A percentile compares a stretch with the other conserved stretches of the same genome.
phyloP scores from a whole-genome alignment of 495 filamentous ascomycete genomes.

The Penicillium lagena region DNA sequence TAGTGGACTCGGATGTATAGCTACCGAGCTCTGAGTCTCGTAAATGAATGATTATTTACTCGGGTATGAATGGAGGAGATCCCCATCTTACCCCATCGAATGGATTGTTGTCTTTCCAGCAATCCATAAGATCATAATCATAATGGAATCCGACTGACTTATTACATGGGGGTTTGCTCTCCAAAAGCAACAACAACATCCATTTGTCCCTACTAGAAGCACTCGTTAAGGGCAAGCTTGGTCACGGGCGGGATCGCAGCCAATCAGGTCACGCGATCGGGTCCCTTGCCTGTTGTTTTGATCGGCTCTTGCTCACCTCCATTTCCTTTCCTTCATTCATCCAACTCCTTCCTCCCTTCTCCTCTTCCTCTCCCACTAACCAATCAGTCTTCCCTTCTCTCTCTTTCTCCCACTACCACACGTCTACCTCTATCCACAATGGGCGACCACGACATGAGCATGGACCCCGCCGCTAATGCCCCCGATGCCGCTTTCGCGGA shows the following conservation, averaged over 20 bases:
- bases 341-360: conserved; percentile 7
- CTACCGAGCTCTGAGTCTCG: too few relatives aligned
- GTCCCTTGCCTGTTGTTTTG: conserved; percentile 28
- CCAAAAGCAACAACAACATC: too few relatives aligned
- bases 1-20: too few relatives aligned
- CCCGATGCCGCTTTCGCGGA: conserved; percentile 30
- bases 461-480: conserved; percentile 26
- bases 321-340: background rate
- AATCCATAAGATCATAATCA: too few relatives aligned
- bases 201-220: too few relatives aligned
- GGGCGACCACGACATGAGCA: conserved; percentile 31
- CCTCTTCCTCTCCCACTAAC: background rate
- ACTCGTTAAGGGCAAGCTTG: conserved; percentile 4
- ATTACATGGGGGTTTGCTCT: too few relatives aligned
- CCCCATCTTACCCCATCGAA: too few relatives aligned
- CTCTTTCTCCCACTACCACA: background rate
- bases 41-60: too few relatives aligned
- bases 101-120: too few relatives aligned
- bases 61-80: too few relatives aligned
- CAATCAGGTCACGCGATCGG: conserved; percentile 16
- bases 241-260: conserved; percentile 13
- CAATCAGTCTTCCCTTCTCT: conserved; percentile 1
- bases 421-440: conserved; percentile 19
- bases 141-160: too few relatives aligned
- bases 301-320: conserved; percentile 8